Evolutionary conservation across 306 rosid species (phyloP).

Genomic region (Cucurbita pepo): DNA sequence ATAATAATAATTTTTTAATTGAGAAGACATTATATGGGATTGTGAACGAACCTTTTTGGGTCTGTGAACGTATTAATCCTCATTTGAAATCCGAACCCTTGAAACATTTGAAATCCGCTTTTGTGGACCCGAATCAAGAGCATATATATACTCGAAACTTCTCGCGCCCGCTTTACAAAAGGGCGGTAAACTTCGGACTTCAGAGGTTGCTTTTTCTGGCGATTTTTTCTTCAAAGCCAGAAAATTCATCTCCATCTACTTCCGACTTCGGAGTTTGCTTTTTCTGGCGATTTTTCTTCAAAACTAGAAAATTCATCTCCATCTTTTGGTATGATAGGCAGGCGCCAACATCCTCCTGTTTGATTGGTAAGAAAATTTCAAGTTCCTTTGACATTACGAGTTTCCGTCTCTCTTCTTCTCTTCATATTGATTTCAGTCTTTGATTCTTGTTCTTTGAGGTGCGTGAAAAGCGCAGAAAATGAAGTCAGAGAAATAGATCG

Average conservation of each 20-base stretch:
- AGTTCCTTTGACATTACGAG: not conserved
- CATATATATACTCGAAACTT: too few relatives aligned
- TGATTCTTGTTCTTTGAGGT: not conserved
- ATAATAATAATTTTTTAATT: too few relatives aligned
- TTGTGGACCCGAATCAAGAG: not conserved
- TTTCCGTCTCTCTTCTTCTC: not conserved
- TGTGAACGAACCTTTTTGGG: too few relatives aligned
- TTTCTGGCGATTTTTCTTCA: not conserved
- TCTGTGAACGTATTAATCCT: too few relatives aligned
- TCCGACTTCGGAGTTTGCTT: too few relatives aligned
- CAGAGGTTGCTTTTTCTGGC: not conserved
- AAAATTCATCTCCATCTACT: not conserved
- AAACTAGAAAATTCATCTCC: not conserved
- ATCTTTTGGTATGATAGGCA: not conserved
- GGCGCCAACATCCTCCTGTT: not conserved
- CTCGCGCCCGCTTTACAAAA: too few relatives aligned
- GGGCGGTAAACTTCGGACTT: not conserved
- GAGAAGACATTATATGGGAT: too few relatives aligned
- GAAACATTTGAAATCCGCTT: too few relatives aligned
- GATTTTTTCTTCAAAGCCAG: not conserved
- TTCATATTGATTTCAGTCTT: not conserved
- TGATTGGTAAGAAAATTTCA: not conserved
- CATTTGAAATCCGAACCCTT: too few relatives aligned
- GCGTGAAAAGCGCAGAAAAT: not conserved
- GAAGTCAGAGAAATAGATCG: not conserved